A percentile compares a stretch with the other conserved stretches of the same genome.
Conservation (phyloP, 2,329 filamentous ascomycete genomes). For the Paracoccidioides lutzii region DNA sequence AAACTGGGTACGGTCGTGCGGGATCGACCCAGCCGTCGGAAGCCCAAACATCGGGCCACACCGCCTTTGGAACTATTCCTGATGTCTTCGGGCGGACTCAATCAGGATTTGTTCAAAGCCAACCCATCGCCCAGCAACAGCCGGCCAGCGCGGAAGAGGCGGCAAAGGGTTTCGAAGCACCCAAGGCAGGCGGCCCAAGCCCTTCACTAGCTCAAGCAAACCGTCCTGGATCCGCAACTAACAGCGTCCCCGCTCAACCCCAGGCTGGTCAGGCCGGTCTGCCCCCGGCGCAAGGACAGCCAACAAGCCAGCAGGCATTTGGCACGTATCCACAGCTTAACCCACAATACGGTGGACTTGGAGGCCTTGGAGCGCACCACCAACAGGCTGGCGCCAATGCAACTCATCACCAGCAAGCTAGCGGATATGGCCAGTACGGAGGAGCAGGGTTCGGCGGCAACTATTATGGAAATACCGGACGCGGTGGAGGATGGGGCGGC, state of each 20-base stretch:
- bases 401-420: slow-evolving; percentile 25
- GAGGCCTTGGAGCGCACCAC: slow-evolving; percentile 26
- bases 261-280: slow-evolving; percentile 36
- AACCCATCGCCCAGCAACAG: slow-evolving; percentile 39
- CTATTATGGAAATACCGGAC: slow-evolving; percentile 32
- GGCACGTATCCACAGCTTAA: slow-evolving; percentile 44
- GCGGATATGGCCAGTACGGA: slow-evolving; percentile 31
- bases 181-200: slow-evolving; percentile 46
- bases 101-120: slow-evolving; percentile 44
- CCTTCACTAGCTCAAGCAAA: slow-evolving; percentile 50
- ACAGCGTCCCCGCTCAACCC: slow-evolving; percentile 42
- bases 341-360: slow-evolving; percentile 37
- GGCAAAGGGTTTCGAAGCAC: slow-evolving; percentile 45
- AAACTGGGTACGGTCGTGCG: slow-evolving; percentile 48
- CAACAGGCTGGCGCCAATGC: slow-evolving; percentile 27
- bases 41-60: slow-evolving; percentile 37
- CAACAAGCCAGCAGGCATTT: slow-evolving; percentile 41
- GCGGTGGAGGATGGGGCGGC: slow-evolving; percentile 33
- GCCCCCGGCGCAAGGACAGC: slow-evolving; percentile 42
- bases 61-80: slow-evolving; percentile 41
- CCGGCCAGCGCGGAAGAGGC: slow-evolving; percentile 38
- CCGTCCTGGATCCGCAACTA: slow-evolving; percentile 50
- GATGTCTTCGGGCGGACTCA: slow-evolving; percentile 49
- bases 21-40: slow-evolving; percentile 46
- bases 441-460: slow-evolving; percentile 26